Conservation (phyloP, 2,329 filamentous ascomycete species). For the Epichloe uncinata region DNA sequence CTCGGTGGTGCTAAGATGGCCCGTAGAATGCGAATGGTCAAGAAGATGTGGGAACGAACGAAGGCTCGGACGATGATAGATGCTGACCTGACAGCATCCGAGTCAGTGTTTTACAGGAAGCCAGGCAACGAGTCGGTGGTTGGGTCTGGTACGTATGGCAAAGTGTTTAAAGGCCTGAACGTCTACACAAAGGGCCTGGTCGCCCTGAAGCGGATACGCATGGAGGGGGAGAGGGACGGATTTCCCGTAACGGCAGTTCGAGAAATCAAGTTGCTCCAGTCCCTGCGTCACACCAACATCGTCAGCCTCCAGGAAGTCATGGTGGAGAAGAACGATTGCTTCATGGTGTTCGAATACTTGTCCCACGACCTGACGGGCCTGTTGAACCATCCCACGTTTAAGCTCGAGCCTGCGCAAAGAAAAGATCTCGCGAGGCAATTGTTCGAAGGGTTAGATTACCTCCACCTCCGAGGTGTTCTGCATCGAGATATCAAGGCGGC, state of each 20-base stretch:
- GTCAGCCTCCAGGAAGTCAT: conserved; percentile 82
- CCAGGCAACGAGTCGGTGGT: conserved; percentile 96
- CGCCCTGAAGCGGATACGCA: conserved; percentile 79
- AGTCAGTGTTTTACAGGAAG: conserved; percentile 89
- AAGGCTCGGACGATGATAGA: conserved; percentile 60
- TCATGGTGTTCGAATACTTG: conserved; percentile 98
- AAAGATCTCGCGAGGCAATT: conserved; percentile 89
- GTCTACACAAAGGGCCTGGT: conserved; percentile 80
- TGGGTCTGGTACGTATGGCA: conserved; percentile 89
- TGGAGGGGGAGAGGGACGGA: conserved; percentile 80
- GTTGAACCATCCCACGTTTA: conserved; percentile 87
- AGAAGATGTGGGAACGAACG: conserved; percentile 53
- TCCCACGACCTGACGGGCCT: conserved; percentile 92
- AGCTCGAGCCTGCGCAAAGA: conserved; percentile 70
- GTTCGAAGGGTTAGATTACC: conserved; percentile 86
- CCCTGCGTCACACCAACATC: conserved; percentile 67
- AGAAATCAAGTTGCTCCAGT: conserved; percentile 86
- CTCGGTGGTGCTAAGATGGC: conserved; percentile 21
- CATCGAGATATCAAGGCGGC: conserved; percentile 98
- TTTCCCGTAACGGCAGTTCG: conserved; percentile 85
- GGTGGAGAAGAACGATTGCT: conserved; percentile 97
- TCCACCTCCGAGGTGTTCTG: conserved; percentile 84
- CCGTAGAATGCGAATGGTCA: conserved; percentile 49
- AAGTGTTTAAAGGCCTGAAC: conserved; percentile 87
- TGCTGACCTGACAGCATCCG: conserved; percentile 60